phyloP scores from a whole-genome alignment of 257 asterid genomes.

The Cynanchum wilfordii region DNA sequence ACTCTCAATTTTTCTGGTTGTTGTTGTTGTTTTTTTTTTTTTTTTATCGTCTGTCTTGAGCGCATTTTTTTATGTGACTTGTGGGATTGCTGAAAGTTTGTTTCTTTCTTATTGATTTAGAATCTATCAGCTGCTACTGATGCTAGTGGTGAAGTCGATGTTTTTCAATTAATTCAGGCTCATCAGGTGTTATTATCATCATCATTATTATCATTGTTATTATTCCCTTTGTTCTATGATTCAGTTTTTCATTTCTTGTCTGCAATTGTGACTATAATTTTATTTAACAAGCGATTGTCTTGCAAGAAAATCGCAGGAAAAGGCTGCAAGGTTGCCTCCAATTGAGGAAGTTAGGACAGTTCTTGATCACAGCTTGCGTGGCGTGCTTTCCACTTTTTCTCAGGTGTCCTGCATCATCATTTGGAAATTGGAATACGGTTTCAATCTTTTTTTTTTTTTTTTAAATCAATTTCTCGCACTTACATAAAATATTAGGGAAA shows the following conservation, averaged over 20 bases:
- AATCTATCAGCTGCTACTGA: slow-evolving; percentile 32
- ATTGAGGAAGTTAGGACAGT: slow-evolving; percentile 70
- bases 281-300: background rate
- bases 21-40: background rate
- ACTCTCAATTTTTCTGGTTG: background rate
- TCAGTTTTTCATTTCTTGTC: background rate
- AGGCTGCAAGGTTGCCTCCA: slow-evolving; percentile 83
- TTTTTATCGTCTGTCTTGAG: too few relatives aligned
- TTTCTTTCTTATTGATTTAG: slow-evolving; percentile 26
- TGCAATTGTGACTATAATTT: background rate
- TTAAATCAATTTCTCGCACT: too few relatives aligned
- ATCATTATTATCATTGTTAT: background rate
- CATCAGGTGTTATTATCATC: slow-evolving; percentile 59
- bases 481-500: background rate
- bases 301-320: slow-evolving; percentile 40
- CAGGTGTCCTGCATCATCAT: slow-evolving; percentile 27
- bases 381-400: slow-evolving; percentile 88
- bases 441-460: background rate
- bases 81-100: background rate
- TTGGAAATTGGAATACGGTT: background rate
- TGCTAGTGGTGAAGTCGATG: slow-evolving; percentile 30
- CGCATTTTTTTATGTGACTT: background rate
- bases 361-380: slow-evolving; percentile 71
- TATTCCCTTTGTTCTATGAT: background rate
- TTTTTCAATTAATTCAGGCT: slow-evolving; percentile 64